A percentile compares a stretch with the other conserved stretches of the same genome.
phyloP scores from a whole-genome alignment of 257 asterid genomes.

The Solanum ossicruentum region DNA sequence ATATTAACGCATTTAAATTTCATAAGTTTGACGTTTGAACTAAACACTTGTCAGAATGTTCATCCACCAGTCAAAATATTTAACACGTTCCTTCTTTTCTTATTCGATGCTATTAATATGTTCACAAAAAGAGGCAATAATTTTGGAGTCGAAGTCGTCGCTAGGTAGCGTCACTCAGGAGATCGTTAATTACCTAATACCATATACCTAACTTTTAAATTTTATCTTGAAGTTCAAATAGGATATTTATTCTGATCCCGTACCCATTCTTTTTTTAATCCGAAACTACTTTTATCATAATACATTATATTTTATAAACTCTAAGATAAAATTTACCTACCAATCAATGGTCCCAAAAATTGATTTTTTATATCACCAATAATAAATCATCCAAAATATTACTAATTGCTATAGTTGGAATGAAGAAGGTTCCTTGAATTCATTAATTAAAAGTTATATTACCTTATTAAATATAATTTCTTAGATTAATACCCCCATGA shows the following conservation, averaged over 20 bases:
- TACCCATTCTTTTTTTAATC: not conserved
- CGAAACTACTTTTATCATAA: fast-evolving
- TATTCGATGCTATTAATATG: not conserved
- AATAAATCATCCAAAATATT: not conserved
- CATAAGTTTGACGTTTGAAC: not conserved
- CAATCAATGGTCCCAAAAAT: not conserved
- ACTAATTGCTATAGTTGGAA: not conserved
- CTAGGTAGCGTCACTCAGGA: not conserved
- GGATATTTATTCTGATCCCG: too few species aligned
- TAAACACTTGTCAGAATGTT: not conserved
- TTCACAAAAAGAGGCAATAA: not conserved
- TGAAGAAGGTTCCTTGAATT: not conserved
- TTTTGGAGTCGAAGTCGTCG: not conserved
- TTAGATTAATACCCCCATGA: not conserved
- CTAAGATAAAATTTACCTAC: not conserved
- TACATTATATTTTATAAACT: not conserved
- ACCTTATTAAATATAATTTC: not conserved
- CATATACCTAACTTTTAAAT: not conserved
- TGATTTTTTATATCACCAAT: not conserved
- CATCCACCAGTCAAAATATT: not conserved
- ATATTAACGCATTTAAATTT: not conserved
- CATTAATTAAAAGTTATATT: not conserved
- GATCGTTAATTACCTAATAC: not conserved
- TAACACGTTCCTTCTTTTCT: not conserved
- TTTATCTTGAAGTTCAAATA: not conserved